Evolutionary conservation across 495 filamentous ascomycete species (phyloP).

Genomic region (Oidiodendron maius): DNA sequence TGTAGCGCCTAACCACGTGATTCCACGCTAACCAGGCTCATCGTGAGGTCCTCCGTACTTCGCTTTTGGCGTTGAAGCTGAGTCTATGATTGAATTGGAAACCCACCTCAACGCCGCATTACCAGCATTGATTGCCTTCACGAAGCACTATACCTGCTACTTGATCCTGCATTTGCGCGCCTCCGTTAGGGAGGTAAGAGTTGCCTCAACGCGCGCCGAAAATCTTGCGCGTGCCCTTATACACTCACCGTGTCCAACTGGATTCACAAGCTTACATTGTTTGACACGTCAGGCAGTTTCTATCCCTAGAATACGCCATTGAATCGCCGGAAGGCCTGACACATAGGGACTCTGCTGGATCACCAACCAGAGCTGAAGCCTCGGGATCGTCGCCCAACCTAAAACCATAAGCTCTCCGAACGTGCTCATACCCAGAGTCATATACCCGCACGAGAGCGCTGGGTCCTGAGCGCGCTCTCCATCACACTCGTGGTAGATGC

Average conservation of each 20-base stretch:
- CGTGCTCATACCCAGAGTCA: background rate
- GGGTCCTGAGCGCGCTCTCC: conserved; percentile 3
- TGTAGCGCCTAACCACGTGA: too few relatives aligned
- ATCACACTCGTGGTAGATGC: conserved; percentile 19
- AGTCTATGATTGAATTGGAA: too few relatives aligned
- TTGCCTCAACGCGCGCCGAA: background rate
- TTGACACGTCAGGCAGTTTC: background rate
- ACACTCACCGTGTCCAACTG: too few relatives aligned
- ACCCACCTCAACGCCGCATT: background rate
- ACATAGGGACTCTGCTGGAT: background rate
- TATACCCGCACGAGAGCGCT: background rate
- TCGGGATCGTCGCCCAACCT: too few relatives aligned
- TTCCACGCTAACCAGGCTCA: background rate
- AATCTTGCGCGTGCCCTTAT: background rate
- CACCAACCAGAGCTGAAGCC: too few relatives aligned
- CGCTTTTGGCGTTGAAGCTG: background rate
- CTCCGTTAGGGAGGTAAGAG: background rate
- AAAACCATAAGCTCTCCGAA: background rate
- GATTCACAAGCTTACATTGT: background rate
- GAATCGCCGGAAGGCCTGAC: background rate
- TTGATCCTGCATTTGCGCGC: background rate
- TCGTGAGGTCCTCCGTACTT: background rate
- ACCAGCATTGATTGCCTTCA: background rate
- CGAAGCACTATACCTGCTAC: background rate
- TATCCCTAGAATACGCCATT: background rate